Evolutionary conservation across 257 asterid species (phyloP).

Genomic region (Plectranthus barbatus): DNA sequence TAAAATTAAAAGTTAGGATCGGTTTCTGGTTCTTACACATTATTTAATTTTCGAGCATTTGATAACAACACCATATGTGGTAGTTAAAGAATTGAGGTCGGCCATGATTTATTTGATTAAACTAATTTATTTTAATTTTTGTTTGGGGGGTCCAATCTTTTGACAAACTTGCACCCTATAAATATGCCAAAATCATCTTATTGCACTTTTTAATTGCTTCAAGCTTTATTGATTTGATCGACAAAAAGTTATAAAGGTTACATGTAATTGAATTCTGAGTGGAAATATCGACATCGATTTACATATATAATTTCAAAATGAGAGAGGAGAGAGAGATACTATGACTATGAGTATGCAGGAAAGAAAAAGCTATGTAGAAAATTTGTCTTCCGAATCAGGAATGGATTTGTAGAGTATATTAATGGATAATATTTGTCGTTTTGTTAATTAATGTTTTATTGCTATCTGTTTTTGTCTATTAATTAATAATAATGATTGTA

Average conservation of each 20-base stretch:
- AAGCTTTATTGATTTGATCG: constrained; percentile 9
- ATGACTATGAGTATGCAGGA: too few relatives aligned
- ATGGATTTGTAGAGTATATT: too few relatives aligned
- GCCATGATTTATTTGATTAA: neutral
- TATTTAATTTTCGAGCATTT: too few relatives aligned
- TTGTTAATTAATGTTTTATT: neutral
- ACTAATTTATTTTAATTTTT: neutral
- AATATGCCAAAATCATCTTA: constrained; percentile 12
- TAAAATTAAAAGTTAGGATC: too few relatives aligned
- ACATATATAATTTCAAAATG: neutral
- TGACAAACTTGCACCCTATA: constrained; percentile 19
- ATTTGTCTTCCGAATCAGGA: too few relatives aligned
- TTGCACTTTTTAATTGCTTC: neutral
- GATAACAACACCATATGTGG: neutral
- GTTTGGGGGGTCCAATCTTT: constrained; percentile 13
- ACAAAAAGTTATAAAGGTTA: neutral
- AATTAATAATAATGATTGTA: too few relatives aligned
- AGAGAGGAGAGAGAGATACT: neutral
- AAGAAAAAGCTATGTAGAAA: neutral
- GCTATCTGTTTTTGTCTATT: neutral
- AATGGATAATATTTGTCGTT: neutral
- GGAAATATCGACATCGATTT: constrained; percentile 13
- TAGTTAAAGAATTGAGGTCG: constrained; percentile 15
- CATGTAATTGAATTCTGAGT: neutral
- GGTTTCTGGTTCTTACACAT: too few relatives aligned